These are phyloP conservation scores for Wickerhamomyces mucosus DNA, from an alignment of 805 yeast genomes.

Conservation along the genomic window DNA sequence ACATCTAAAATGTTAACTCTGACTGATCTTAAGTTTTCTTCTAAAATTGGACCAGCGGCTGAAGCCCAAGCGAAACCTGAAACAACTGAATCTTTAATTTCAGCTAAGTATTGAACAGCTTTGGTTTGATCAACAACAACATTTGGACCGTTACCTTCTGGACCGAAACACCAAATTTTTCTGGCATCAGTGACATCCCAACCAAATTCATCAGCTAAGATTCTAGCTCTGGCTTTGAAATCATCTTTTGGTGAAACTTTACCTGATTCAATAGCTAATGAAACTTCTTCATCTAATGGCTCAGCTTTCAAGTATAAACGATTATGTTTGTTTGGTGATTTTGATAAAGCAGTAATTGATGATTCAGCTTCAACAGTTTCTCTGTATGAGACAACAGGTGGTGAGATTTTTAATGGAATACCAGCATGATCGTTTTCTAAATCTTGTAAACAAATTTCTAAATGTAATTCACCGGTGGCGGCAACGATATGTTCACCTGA, in stretches of 20 bases:
- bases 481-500: slow-evolving; percentile 99
- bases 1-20: slow-evolving; percentile 98
- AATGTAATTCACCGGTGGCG: slow-evolving; percentile 99
- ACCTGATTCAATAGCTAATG: slow-evolving; percentile 89
- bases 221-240: slow-evolving; percentile 98
- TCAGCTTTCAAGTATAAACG: slow-evolving; percentile 97
- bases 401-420: slow-evolving; percentile 94
- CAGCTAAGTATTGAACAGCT: slow-evolving; percentile 98
- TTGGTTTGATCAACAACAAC: slow-evolving; percentile 98
- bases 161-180: slow-evolving; percentile 99
- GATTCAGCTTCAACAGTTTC: slow-evolving; percentile 95
- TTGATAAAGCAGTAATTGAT: slow-evolving; percentile 91
- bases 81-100: slow-evolving; percentile 98
- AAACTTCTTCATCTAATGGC: slow-evolving; percentile 90
- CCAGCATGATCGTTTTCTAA: slow-evolving; percentile 99
- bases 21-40: slow-evolving; percentile 92
- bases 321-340: slow-evolving; percentile 99
- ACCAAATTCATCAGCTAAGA: slow-evolving; percentile 97
- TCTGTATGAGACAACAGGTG: slow-evolving; percentile 98
- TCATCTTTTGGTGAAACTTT: slow-evolving; percentile 91
- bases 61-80: slow-evolving; percentile 99
- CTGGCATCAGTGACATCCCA: slow-evolving; percentile 99
- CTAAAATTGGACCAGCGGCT: slow-evolving; percentile 98
- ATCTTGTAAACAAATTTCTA: slow-evolving; percentile 95
- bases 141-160: slow-evolving; percentile 99